A percentile compares a stretch with the other conserved stretches of the same genome.
These are phyloP conservation scores for Pseudocercospora macadamiae DNA, from an alignment of 2,329 filamentous ascomycete species.

Conservation along the genomic window DNA sequence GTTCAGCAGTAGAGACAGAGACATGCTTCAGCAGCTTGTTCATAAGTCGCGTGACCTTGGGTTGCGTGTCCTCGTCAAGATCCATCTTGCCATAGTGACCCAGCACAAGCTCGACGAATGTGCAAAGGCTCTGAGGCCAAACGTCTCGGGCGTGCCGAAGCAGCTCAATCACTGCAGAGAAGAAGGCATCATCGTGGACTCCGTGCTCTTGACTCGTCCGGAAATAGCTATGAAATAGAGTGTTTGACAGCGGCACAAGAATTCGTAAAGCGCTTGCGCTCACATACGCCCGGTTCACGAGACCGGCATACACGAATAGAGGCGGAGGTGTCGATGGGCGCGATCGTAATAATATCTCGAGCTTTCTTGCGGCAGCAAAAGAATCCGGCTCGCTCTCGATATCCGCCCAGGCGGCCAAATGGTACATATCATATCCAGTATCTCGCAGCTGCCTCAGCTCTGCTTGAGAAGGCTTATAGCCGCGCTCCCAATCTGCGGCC, in stretches of 20 bases:
- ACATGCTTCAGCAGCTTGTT: slow-evolving; percentile 37
- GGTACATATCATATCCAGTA: slow-evolving; percentile 24
- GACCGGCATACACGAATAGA: slow-evolving; percentile 51
- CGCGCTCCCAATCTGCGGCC: slow-evolving; percentile 20
- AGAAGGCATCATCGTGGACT: slow-evolving; percentile 25
- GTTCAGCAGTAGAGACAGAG: slow-evolving; percentile 44
- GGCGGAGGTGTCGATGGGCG: slow-evolving; percentile 39
- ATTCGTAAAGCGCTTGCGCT: slow-evolving; percentile 46
- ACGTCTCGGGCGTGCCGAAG: slow-evolving; percentile 55
- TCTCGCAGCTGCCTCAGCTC: slow-evolving; percentile 21
- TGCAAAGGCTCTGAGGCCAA: slow-evolving; percentile 49
- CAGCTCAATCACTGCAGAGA: slow-evolving; percentile 50
- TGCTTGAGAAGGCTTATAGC: slow-evolving; percentile 10
- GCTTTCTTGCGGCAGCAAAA: slow-evolving; percentile 24
- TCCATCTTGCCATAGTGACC: slow-evolving; percentile 14
- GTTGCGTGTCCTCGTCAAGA: background rate
- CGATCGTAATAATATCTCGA: slow-evolving; percentile 12
- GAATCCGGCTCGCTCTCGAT: slow-evolving; percentile 28
- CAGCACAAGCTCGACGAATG: slow-evolving; percentile 27
- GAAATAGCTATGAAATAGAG: slow-evolving; percentile 9
- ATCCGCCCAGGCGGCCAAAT: slow-evolving; percentile 32
- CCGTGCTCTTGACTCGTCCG: slow-evolving; percentile 8
- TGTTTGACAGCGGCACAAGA: slow-evolving; percentile 36
- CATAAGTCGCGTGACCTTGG: slow-evolving; percentile 10
- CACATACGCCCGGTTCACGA: slow-evolving; percentile 50